Percentiles rank a stretch among this genome's conserved stretches.
phyloP scores from a whole-genome alignment of 2,329 filamentous ascomycete species.

The Alternaria sp. region DNA sequence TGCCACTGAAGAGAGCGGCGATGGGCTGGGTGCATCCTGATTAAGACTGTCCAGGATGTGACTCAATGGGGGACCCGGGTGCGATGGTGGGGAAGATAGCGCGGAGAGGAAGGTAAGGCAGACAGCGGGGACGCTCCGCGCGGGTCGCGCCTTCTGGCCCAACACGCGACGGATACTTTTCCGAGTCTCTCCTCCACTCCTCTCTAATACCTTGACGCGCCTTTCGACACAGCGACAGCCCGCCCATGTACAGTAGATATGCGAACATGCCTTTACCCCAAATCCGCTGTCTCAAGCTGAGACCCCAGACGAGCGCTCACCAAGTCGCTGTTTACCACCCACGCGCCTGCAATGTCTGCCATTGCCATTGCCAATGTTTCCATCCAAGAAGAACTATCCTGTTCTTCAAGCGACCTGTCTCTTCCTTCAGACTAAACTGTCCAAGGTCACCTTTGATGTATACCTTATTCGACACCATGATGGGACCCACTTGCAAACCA shows the following conservation, averaged over 20 bases:
- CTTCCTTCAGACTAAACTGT: not conserved
- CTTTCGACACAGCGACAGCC: not conserved
- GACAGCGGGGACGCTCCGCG: not conserved
- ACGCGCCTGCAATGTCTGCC: not conserved
- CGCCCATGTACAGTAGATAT: not conserved
- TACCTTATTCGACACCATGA: not conserved
- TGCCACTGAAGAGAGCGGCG: not conserved
- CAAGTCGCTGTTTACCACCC: not conserved
- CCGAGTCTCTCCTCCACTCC: not conserved
- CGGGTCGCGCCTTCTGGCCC: not conserved
- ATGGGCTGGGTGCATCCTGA: slow-evolving; percentile 10
- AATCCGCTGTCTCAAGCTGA: not conserved
- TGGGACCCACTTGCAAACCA: not conserved
- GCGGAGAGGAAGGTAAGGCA: not conserved
- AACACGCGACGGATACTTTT: not conserved
- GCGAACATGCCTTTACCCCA: not conserved
- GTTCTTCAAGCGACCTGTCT: not conserved
- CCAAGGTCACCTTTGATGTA: not conserved
- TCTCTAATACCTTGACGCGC: not conserved
- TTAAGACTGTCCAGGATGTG: not conserved
- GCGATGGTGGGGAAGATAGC: not conserved
- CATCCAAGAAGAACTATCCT: not conserved
- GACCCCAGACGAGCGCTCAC: not conserved
- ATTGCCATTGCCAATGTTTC: not conserved
- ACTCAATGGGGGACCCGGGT: not conserved